phyloP scores from a whole-genome alignment of 129 eudicot genomes.

The Lonicera japonica region DNA sequence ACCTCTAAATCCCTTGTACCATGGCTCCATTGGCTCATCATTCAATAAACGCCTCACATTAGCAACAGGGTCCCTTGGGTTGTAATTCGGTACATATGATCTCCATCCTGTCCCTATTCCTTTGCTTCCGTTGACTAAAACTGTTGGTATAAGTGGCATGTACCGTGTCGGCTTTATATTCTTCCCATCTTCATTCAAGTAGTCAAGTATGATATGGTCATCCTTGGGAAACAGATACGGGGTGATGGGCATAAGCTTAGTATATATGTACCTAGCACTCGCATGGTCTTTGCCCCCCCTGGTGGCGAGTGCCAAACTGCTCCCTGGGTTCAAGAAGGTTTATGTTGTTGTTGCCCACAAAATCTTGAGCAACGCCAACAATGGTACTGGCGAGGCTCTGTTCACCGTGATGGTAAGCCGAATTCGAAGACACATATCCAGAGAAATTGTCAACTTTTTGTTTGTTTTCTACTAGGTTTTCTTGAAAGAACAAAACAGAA shows the following conservation, averaged over 20 bases:
- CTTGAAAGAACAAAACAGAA: slow-evolving; percentile 83
- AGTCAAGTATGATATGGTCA: slow-evolving; percentile 70
- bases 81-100: slow-evolving; percentile 74
- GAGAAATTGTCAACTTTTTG: slow-evolving; percentile 83
- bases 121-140: slow-evolving; percentile 89
- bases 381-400: slow-evolving; percentile 75
- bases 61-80: slow-evolving; percentile 71
- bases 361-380: slow-evolving; percentile 92
- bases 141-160: slow-evolving; percentile 77
- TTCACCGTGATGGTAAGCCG: slow-evolving; percentile 97
- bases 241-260: slow-evolving; percentile 57
- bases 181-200: slow-evolving; percentile 84
- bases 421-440: slow-evolving; percentile 85
- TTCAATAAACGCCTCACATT: slow-evolving; percentile 59
- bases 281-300: slow-evolving; percentile 99
- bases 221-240: slow-evolving; percentile 67
- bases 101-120: slow-evolving; percentile 99
- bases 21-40: slow-evolving; percentile 64
- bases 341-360: slow-evolving; percentile 75
- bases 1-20: slow-evolving; percentile 86
- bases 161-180: slow-evolving; percentile 83
- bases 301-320: slow-evolving; percentile 87
- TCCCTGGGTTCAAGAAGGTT: slow-evolving; percentile 73
- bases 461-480: slow-evolving; percentile 57
- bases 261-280: slow-evolving; percentile 77